Evolutionary conservation across 345 rosid species (phyloP).

Genomic region (Melastoma malabathricum): DNA sequence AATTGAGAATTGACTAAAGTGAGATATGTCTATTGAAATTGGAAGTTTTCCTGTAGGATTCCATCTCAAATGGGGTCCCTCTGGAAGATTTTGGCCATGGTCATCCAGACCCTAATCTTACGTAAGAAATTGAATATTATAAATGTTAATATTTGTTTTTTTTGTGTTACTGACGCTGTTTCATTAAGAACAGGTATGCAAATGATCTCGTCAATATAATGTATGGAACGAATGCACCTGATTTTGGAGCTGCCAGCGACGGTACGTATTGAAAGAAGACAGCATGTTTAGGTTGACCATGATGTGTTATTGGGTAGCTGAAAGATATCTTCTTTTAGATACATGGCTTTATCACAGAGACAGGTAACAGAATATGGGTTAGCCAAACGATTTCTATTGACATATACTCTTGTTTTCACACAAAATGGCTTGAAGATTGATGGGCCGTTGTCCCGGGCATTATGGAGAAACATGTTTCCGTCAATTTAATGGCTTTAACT

Average conservation of each 20-base stretch:
- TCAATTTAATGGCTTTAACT: too few species aligned
- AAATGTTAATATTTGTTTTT: conserved; percentile 7
- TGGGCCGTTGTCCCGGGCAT: too few species aligned
- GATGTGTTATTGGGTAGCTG: background rate
- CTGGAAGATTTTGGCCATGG: conserved; percentile 94
- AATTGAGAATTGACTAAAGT: conserved; percentile 1
- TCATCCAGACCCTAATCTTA: conserved; percentile 96
- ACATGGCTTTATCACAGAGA: too few species aligned
- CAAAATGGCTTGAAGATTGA: too few species aligned
- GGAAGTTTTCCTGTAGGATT: conserved; percentile 37
- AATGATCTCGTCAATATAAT: conserved; percentile 73
- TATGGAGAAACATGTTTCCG: too few species aligned
- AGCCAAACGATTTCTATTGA: too few species aligned
- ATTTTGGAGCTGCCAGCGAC: conserved; percentile 95
- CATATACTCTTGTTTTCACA: too few species aligned
- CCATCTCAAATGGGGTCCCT: conserved; percentile 76
- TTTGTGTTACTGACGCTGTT: conserved; percentile 1
- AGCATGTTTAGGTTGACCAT: background rate
- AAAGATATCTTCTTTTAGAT: too few species aligned
- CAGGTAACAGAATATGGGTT: too few species aligned
- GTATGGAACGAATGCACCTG: conserved; percentile 76
- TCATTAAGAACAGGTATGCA: conserved; percentile 53
- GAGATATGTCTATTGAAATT: too few species aligned
- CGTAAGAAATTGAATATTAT: conserved; percentile 29
- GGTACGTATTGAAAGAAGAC: conserved; percentile 28